A percentile compares a stretch with the other conserved stretches of the same genome.
Conservation (phyloP, 495 filamentous ascomycete species). For the Trichoderma gamsii region DNA sequence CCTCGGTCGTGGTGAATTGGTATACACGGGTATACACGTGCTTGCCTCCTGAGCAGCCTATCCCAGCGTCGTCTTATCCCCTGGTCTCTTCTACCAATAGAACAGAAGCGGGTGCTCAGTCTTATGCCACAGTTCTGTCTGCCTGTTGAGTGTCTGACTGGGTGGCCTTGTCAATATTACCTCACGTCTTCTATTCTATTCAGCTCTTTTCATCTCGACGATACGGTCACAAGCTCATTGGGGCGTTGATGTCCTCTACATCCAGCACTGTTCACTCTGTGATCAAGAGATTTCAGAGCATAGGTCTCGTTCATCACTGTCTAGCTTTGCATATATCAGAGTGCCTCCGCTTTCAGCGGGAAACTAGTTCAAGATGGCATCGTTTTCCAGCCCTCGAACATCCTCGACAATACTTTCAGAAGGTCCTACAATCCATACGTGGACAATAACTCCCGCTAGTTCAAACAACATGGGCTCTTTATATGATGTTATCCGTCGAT, state of each 20-base stretch:
- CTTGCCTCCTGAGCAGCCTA: not conserved
- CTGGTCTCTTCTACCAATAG: not conserved
- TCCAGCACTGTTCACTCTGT: not conserved
- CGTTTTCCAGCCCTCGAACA: not conserved
- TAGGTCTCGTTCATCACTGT: not conserved
- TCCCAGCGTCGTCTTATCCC: not conserved
- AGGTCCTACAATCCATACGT: not conserved
- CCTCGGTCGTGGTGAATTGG: not conserved
- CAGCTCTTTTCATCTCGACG: not conserved
- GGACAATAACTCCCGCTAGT: not conserved
- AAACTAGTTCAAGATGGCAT: not conserved
- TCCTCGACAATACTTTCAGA: not conserved
- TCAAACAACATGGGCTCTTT: not conserved
- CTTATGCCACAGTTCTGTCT: no score
- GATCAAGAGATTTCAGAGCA: not conserved
- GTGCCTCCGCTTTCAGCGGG: not conserved
- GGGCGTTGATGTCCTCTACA: no score
- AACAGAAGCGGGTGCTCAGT: no score
- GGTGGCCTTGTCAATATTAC: not conserved
- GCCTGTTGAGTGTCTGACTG: not conserved
- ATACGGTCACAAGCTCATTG: not conserved
- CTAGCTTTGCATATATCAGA: not conserved
- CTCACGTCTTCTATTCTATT: not conserved
- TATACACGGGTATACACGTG: not conserved
- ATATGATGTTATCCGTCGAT: not conserved